Evolutionary conservation across 495 filamentous ascomycete genomes (phyloP), one percentile per base, ranked within the genome.

Genomic region (Penicillium ochrochloron): DNA sequence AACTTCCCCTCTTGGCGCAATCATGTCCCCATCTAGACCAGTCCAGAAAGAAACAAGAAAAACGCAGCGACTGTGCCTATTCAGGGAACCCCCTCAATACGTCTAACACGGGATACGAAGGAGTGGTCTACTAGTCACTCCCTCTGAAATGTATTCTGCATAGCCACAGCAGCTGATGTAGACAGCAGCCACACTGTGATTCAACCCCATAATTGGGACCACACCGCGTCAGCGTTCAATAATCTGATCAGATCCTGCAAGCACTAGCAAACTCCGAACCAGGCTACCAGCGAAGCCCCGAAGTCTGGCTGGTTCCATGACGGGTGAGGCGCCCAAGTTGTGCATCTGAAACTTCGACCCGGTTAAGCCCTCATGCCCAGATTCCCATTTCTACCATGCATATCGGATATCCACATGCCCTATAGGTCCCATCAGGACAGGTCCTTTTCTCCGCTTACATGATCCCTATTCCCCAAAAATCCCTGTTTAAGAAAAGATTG

Each of bases 361-460:
- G 9, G 21, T 17, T 41, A 5, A 23, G 44, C 44, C 11, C 21
- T 23, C 21, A 25, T 48, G 21, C 21, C 21, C 44, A 23, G 44
- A 25, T 48, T 48, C 44, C 19, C 44, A 17, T 48, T 23, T 25
- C 37, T 37, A 19, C 41, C 15, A n/a, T 44, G 41, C 17, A 41
- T 33, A 2, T 6, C 29, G 29, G n/a, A n/a, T n/a, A 33, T 41
- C 37, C 37, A 41, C 37, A 8, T 37, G 0, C 10, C 10, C 35
- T 12, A 11, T 10, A 37, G 33, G 33, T n/a, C 41, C 17, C 41
- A 19, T 44, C 41, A 17, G 12, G 35, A 14, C 35, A 37, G 3
- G 35, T 11, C 8, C 10, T 41, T 23, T 48, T 48, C 48, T 29
- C 48, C 48, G 48, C 48, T 52, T 27, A 52, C 48, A 52, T 52